Evolutionary conservation across 2,329 filamentous ascomycete species (phyloP).

Genomic region (Alternaria sp.): DNA sequence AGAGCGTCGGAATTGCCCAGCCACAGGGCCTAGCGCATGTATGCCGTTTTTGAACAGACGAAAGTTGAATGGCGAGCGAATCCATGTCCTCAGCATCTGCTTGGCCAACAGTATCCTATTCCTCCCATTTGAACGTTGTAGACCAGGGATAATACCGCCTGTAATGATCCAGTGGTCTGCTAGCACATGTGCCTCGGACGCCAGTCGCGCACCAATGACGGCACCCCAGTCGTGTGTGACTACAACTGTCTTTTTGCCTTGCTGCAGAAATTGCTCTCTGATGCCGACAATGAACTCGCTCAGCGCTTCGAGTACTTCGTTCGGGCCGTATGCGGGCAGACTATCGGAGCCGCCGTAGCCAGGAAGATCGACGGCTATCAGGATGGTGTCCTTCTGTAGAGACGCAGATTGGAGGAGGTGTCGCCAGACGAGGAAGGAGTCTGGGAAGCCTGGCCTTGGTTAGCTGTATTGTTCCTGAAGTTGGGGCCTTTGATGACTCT

Average conservation of each 20-base stretch:
- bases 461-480: not conserved
- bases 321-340: slow-evolving; percentile 59
- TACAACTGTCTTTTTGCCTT: slow-evolving; percentile 51
- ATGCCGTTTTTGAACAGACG: slow-evolving; percentile 56
- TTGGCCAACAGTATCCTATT: slow-evolving; percentile 52
- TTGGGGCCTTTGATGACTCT: not conserved
- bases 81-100: slow-evolving; percentile 61
- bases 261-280: slow-evolving; percentile 54
- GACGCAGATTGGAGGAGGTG: slow-evolving; percentile 55
- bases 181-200: slow-evolving; percentile 64
- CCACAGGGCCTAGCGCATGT: slow-evolving; percentile 56
- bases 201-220: slow-evolving; percentile 62
- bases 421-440: slow-evolving; percentile 65
- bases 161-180: slow-evolving; percentile 64
- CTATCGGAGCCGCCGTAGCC: slow-evolving; percentile 67
- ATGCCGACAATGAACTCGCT: slow-evolving; percentile 62
- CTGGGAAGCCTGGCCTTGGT: slow-evolving; percentile 59
- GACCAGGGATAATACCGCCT: slow-evolving; percentile 59
- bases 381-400: slow-evolving; percentile 50
- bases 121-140: slow-evolving; percentile 54
- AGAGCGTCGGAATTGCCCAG: slow-evolving; percentile 59
- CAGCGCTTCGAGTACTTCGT: slow-evolving; percentile 62
- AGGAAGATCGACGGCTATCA: slow-evolving; percentile 66
- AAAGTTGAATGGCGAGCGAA: slow-evolving; percentile 55
- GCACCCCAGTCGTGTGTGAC: slow-evolving; percentile 66